Evolutionary conservation across 2,329 filamentous ascomycete genomes (phyloP), one percentile per base, ranked within the genome.

Genomic region (Coniella lustricola): DNA sequence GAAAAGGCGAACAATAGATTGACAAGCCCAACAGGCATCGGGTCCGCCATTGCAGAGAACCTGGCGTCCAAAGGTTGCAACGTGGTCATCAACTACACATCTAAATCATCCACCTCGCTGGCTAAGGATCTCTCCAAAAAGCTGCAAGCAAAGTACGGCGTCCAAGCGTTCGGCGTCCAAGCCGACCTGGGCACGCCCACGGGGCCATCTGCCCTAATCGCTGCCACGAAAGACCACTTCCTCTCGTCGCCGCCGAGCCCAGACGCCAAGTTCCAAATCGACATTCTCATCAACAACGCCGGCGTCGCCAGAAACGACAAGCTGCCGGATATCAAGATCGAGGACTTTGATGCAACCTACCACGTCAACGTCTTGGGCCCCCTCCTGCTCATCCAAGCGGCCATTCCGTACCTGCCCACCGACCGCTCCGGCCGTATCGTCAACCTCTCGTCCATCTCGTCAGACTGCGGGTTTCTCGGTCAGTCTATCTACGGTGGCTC

Each of bases 221-320:
- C 70, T 20, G 73, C 74, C 0, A 74, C 80, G 4, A 74, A 78
- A 56, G 72, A 79, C 55, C 71, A 81, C 60, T 82, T 86, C 66
- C 49, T 74, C 8, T 62, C 73, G 49, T 71, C 75, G 22, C 68
- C 49, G 16, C 53, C 55, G 9, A 50, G 59, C 42, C 58, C 56
- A 5, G 61, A 67, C 51, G 70, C 71, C 48, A 52, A 44, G 7
- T 79, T 89, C 62, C 79, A 84, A 59, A 76, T 95, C 60, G 87
- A 94, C 67, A 87, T 95, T 53, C 71, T 95, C 46, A 72, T 95
- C 71, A 94, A 95, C 76, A 95, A 94, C 64, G 89, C 90, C 25
- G 90, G 87, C 46, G 70, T 82, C 7, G 71, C 79, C 29, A 69
- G 77, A 34, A 91, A 93, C 67, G 77, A 83, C 57, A 63, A 70